phyloP scores from a whole-genome alignment of 495 filamentous ascomycete genomes.

The Chaetomium fimeti region DNA sequence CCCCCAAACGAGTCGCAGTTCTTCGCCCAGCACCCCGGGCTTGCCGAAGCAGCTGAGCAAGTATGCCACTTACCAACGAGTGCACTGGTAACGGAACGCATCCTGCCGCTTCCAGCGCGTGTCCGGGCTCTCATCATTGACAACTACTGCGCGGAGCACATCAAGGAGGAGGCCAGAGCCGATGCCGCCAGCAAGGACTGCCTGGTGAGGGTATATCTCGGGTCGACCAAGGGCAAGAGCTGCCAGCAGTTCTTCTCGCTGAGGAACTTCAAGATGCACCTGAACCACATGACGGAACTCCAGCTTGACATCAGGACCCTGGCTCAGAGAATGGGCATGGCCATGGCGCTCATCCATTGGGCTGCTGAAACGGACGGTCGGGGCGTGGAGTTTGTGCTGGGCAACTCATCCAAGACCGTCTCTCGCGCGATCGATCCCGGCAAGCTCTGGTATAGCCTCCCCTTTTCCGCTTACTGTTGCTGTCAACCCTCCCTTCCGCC shows the following conservation, averaged over 20 bases:
- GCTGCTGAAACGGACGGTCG: slow-evolving; percentile 1
- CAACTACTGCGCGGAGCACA: background rate
- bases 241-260: background rate
- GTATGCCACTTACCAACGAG: background rate
- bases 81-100: slow-evolving; percentile 4
- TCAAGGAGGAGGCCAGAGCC: background rate
- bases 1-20: background rate
- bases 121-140: background rate
- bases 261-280: slow-evolving; percentile 4
- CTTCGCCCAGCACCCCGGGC: background rate
- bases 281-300: slow-evolving; percentile 2
- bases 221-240: background rate
- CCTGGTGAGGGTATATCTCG: background rate
- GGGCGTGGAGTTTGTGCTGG: slow-evolving; percentile 9
- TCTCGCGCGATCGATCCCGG: background rate
- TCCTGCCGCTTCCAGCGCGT: slow-evolving; percentile 1
- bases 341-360: background rate
- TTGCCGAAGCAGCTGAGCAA: background rate
- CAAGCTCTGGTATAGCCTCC: background rate
- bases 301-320: background rate
- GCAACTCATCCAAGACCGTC: background rate
- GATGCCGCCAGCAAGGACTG: background rate
- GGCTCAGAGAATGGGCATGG: background rate
- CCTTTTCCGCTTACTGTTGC: too few relatives aligned
- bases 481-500: too few relatives aligned